Percentiles rank a stretch among this genome's conserved stretches.
Conservation (phyloP, 495 filamentous ascomycete species). For the Penicillium canariense region DNA sequence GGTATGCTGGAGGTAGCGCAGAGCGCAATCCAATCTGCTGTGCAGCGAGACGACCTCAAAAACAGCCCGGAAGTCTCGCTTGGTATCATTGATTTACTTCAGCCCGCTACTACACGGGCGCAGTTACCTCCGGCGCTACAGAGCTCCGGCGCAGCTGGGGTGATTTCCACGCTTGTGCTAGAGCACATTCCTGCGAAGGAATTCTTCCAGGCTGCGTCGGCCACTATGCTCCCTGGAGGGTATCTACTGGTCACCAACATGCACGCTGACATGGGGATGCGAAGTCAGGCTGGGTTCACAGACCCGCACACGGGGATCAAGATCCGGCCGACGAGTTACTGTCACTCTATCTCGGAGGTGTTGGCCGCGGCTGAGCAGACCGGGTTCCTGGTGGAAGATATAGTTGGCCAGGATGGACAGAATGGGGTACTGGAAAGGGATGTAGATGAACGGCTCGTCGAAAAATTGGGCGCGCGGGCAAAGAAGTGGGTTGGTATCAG, state of each 20-base stretch:
- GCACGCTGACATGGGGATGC: constrained; percentile 66
- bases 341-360: constrained; percentile 54
- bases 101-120: constrained; percentile 8
- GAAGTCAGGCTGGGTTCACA: constrained; percentile 67
- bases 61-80: constrained; percentile 8
- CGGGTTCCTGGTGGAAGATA: constrained; percentile 49
- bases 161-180: constrained; percentile 65
- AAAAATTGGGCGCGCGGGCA: constrained; percentile 54
- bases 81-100: constrained; percentile 36
- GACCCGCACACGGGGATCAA: constrained; percentile 56
- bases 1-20: constrained; percentile 59
- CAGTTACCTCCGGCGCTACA: constrained; percentile 17
- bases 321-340: constrained; percentile 61
- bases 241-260: constrained; percentile 68
- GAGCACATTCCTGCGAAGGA: constrained; percentile 60
- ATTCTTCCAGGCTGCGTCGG: constrained; percentile 55
- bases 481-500: constrained; percentile 66
- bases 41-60: background rate
- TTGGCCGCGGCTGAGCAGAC: constrained; percentile 49
- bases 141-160: constrained; percentile 34
- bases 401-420: constrained; percentile 22
- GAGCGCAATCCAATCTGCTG: constrained; percentile 9
- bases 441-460: constrained; percentile 51
- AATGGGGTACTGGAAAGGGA: constrained; percentile 38
- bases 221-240: constrained; percentile 49